Base-by-base conservation (phyloP, 163 green algal species). In the Volvox carteri region DNA sequence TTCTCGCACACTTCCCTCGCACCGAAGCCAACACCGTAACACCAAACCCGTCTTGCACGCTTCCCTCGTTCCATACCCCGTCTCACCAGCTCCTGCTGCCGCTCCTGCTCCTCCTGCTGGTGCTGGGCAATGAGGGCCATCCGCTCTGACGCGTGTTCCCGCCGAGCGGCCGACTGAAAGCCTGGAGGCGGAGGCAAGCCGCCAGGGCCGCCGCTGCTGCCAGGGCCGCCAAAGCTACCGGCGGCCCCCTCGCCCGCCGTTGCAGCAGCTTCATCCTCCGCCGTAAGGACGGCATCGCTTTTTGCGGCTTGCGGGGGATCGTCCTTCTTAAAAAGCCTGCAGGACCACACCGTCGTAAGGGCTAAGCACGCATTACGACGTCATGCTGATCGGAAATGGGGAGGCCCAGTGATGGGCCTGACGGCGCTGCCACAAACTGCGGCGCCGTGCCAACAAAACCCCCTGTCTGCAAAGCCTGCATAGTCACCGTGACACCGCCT, bases 291-390 rank as follows among this genome's bases (percentile, higher is more conserved):
- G 18, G 70, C 84, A 23, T 89, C 84, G 2, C 48, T 28, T 14
- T 50, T 25, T 14, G 84, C 84, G 2, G 52, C 33, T 39, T 89
- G 84, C 14, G 84, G 84, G 4, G 84, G 84, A 37, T 89, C 84
- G 52, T 89, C 84, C 68, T 81, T 89, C 70, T 62, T 74, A 23
- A 89, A 89, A 35, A 81, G 70, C 84, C 84, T 89, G 84, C 50
- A 19, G 41, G 14, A 6, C 0, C 35, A 1, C 16, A 84, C 5
- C 1, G 46, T 6, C 30, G 5, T n/a, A n/a, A n/a, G n/a, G n/a
- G n/a, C n/a, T n/a, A n/a, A n/a, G n/a, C n/a, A n/a, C n/a, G n/a
- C n/a, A n/a, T n/a, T n/a, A n/a, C n/a, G n/a, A n/a, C n/a, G n/a
- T n/a, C n/a, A n/a, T n/a, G n/a, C n/a, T n/a, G n/a, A n/a, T n/a